Base-by-base conservation (phyloP, 2,329 filamentous ascomycete genomes). In the Ophiostoma triangulosporum region DNA sequence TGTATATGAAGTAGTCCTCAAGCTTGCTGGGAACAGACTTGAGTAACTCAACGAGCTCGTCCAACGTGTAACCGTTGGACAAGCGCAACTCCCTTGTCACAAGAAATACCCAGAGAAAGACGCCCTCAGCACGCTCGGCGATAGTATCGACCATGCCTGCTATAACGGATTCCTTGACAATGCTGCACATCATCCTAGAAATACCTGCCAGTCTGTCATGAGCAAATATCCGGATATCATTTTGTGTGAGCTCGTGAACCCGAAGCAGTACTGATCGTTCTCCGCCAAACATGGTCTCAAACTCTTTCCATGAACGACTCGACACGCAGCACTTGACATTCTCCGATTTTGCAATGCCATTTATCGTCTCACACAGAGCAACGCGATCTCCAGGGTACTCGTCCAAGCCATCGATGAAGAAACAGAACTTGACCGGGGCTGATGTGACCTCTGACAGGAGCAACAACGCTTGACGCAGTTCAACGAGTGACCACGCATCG, bases 351-450 rank as follows among this genome's bases (percentile, higher is more conserved):
- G 48, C 29, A 3, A 45, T 15, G 12, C 26, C 22, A 3, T 38
- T 14, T 6, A 54, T 15, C 4, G 29, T 20, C 14, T 27, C 1
- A 31, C 48, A 51, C 9, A 54, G 15, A 1, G 48, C 54, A 2
- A 33, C 3, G 32, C 36, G 45, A 24, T 40, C 35, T 8, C 31
- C 48, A 3, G 27, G 2, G 26, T 53, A 56, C 17, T 56, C 51
- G 38, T 56, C 54, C 7, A 56, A 31, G 1, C 54, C 54, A 20
- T 56, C 54, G n/a, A 56, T 48, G 31, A 56, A 56, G 48, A 56
- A 45, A n/a, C 46, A 56, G 15, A 27, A 22, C 22, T 35, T 48
- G 22, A 26, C 22, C 6, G 35, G 24, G 24, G 46, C 17, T 15
- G 24, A 33, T 17, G 45, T 6, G 14, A 24, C 9, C 1, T 26